phyloP scores from a whole-genome alignment of 805 yeast species.

The Ogataea ramenticola region DNA sequence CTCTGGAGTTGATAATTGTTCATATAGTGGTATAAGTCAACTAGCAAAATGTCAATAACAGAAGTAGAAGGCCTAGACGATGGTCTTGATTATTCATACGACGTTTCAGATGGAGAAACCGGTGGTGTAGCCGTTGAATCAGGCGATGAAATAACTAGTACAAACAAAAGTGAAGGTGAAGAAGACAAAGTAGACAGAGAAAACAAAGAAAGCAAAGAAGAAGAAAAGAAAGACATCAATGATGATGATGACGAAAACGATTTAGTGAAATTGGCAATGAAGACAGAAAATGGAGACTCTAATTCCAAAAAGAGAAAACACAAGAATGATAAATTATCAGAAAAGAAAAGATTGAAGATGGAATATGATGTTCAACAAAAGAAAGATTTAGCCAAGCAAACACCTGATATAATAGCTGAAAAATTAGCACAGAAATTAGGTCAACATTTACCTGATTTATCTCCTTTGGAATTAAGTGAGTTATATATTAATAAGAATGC shows the following conservation, averaged over 20 bases:
- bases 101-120: constrained; percentile 1
- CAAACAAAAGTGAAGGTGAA: constrained; percentile 4
- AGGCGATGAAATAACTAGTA: constrained; percentile 19
- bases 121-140: constrained; percentile 6
- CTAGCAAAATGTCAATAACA: constrained; percentile 2
- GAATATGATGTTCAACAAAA: constrained; percentile 57
- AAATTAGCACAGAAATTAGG: constrained; percentile 56
- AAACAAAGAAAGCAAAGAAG: no score
- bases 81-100: constrained; percentile 53
- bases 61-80: constrained; percentile 73
- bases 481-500: constrained; percentile 45
- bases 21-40: not conserved
- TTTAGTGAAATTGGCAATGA: constrained; percentile 1
- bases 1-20: not conserved
- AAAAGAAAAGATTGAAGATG: constrained; percentile 61
- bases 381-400: constrained; percentile 42
- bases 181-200: no score
- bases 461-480: constrained; percentile 71
- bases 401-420: constrained; percentile 60
- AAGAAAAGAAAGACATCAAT: no score
- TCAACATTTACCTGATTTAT: constrained; percentile 53
- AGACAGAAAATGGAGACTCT: constrained; percentile 6
- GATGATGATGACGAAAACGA: constrained; percentile 4
- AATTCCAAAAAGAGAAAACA: constrained; percentile 21
- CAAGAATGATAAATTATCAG: constrained; percentile 40